Conservation (phyloP, 148 eudicot species). For the Silene conica region DNA sequence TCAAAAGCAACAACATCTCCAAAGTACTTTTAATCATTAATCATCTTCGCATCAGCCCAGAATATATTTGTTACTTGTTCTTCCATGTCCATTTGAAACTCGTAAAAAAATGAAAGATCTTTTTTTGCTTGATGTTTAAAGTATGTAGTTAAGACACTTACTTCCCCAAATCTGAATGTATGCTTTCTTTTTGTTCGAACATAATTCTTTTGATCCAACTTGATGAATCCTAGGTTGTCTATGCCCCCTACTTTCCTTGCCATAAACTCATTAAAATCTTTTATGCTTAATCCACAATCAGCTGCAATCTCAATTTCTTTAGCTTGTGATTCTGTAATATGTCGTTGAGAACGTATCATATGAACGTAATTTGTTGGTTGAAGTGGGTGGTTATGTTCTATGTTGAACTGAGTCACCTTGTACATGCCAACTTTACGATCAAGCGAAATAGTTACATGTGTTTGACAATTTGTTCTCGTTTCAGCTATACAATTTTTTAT, state of each 20-base stretch:
- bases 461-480: not conserved
- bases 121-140: too few relatives aligned
- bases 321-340: constrained; percentile 19
- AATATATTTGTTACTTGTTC: too few relatives aligned
- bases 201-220: too few relatives aligned
- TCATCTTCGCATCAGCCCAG: constrained; percentile 29
- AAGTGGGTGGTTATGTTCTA: not conserved
- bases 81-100: too few relatives aligned
- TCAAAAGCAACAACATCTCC: constrained; percentile 33
- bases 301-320: constrained; percentile 3
- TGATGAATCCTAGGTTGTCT: too few relatives aligned
- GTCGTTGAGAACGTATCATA: constrained; percentile 24
- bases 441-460: not conserved
- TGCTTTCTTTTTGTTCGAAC: too few relatives aligned
- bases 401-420: not conserved
- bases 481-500: not conserved
- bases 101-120: too few relatives aligned
- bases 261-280: not conserved
- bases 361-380: constrained; percentile 10
- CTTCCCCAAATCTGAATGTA: too few relatives aligned
- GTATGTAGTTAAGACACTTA: too few relatives aligned
- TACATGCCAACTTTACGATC: not conserved
- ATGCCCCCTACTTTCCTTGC: too few relatives aligned
- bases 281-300: constrained; percentile 12
- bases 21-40: constrained; percentile 30